A percentile compares a stretch with the other conserved stretches of the same genome.
Evolutionary conservation across 2,329 filamentous ascomycete species (phyloP).

Genomic region (Cercospora sesami): DNA sequence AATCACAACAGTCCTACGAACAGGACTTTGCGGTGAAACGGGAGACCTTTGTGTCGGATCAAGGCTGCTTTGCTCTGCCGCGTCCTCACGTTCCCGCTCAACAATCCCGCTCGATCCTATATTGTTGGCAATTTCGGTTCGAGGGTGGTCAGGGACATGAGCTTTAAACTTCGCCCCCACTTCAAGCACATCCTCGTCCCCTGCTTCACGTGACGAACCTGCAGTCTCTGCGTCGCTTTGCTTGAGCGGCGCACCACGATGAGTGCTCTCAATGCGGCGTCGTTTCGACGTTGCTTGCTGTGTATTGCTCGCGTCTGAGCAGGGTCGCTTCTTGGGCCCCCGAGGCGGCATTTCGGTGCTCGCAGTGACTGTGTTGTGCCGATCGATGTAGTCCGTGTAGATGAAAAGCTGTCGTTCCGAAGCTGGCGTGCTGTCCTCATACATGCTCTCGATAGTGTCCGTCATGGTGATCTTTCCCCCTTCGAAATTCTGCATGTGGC

Average conservation of each 20-base stretch:
- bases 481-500: slow-evolving; percentile 5
- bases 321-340: not conserved
- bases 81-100: not conserved
- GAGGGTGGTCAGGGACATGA: not conserved
- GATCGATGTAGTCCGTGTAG: not conserved
- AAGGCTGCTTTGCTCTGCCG: not conserved
- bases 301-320: not conserved
- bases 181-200: slow-evolving; percentile 1
- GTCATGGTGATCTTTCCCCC: slow-evolving; percentile 7
- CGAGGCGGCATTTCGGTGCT: not conserved
- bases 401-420: slow-evolving; percentile 11
- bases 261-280: not conserved
- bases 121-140: slow-evolving; percentile 5
- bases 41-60: not conserved
- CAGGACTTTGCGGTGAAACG: not conserved
- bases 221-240: slow-evolving; percentile 4
- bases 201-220: slow-evolving; percentile 9
- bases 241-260: not conserved
- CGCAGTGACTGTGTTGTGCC: not conserved
- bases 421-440: not conserved
- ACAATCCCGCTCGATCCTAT: not conserved
- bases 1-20: not conserved
- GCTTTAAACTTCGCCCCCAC: not conserved
- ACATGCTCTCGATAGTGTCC: slow-evolving; percentile 9
- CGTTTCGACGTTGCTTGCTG: slow-evolving; percentile 5